Evolutionary conservation across 1,139 yeast genomes (phyloP).

Genomic region (Debaryomycetaceae sp.): DNA sequence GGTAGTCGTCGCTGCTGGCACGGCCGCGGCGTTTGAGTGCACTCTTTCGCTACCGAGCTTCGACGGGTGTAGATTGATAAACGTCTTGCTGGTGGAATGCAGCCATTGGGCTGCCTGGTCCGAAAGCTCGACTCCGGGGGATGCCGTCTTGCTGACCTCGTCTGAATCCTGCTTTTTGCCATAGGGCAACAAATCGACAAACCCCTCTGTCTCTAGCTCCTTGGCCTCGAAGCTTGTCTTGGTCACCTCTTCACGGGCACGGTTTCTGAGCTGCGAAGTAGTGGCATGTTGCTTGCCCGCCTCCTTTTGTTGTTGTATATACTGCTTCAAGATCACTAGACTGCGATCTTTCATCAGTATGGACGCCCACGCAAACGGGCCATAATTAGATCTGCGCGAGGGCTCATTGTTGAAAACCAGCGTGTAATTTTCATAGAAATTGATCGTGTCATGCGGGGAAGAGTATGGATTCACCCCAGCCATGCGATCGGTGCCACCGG

Average conservation of each 20-base stretch:
- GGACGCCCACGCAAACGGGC: constrained; percentile 39
- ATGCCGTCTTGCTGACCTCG: background rate
- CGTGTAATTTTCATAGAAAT: constrained; percentile 29
- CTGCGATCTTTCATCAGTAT: constrained; percentile 31
- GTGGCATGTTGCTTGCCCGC: background rate
- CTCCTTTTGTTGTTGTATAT: constrained; percentile 7
- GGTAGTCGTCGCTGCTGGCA: too few relatives aligned
- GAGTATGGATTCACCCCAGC: constrained; percentile 10
- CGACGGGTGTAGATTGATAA: too few relatives aligned
- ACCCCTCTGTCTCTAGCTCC: constrained; percentile 13
- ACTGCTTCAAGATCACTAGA: constrained; percentile 23
- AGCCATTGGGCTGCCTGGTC: background rate
- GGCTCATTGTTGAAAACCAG: constrained; percentile 20
- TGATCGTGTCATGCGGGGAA: constrained; percentile 19
- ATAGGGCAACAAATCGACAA: constrained; percentile 14
- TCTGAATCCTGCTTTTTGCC: background rate
- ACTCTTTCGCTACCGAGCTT: too few relatives aligned
- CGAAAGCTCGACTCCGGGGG: too few relatives aligned
- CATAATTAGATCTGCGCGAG: constrained; percentile 27
- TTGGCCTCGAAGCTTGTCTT: constrained; percentile 5
- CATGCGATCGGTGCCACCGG: constrained; percentile 1
- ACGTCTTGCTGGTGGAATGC: background rate
- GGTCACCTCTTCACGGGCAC: constrained; percentile 2
- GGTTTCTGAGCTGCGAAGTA: background rate
- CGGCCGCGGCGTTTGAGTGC: too few relatives aligned